Percentiles rank a stretch among this genome's conserved stretches.
These are phyloP conservation scores for Botryotinia globosa DNA, from an alignment of 2,329 filamentous ascomycete species.

Conservation along the genomic window DNA sequence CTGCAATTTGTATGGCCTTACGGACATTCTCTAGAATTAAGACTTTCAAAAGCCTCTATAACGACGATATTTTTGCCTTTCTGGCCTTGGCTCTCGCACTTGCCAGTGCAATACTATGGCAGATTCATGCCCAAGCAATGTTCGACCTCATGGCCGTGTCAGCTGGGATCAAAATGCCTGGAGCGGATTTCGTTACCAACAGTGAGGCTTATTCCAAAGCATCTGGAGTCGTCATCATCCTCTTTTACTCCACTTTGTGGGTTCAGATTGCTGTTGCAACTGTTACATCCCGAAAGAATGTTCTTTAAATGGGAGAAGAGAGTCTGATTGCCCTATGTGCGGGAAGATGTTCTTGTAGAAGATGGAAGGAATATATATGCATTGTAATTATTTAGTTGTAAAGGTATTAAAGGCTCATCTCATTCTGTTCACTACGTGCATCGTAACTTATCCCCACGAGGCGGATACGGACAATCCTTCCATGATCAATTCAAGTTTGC, in stretches of 20 bases:
- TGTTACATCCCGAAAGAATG: neutral
- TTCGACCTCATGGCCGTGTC: neutral
- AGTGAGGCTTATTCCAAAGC: neutral
- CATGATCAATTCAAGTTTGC: too few species aligned
- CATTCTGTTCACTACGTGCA: neutral
- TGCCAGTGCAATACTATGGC: conserved; percentile 1
- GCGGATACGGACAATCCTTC: too few species aligned
- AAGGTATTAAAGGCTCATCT: neutral
- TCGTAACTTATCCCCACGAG: too few species aligned
- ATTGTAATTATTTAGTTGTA: neutral
- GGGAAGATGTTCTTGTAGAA: neutral
- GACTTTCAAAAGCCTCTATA: neutral
- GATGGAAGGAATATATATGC: neutral
- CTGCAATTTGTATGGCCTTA: neutral
- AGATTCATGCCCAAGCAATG: neutral
- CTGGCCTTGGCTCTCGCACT: neutral
- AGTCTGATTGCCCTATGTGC: neutral
- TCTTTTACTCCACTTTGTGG: neutral
- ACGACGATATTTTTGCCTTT: neutral
- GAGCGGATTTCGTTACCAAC: neutral
- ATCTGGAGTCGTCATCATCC: neutral
- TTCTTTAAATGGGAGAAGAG: conserved; percentile 1
- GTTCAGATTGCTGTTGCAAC: conserved; percentile 1
- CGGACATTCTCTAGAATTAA: conserved; percentile 6
- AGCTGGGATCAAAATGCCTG: neutral